Base-by-base conservation (phyloP, 2,329 filamentous ascomycete species). In the Sclerotinia glacialis region DNA sequence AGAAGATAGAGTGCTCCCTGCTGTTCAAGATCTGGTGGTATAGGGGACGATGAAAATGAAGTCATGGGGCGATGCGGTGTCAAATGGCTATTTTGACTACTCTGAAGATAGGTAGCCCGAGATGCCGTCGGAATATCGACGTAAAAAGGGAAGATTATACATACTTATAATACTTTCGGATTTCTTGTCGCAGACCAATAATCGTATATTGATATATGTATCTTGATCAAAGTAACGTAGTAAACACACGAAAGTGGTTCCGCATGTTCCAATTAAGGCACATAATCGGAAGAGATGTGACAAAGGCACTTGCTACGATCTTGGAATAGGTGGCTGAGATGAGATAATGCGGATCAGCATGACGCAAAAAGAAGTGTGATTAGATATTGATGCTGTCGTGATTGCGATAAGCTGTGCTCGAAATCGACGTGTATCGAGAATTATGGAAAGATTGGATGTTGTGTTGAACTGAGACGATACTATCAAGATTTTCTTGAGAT, bases 401-500 rank as follows among this genome's bases (percentile, higher is more conserved):
- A 12, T 28, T 21, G 5, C 9, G 49, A 58, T 58, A 28, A 58
- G 7, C 12, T 44, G 16, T 31, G 23, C 16, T 31, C 5, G 8
- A 58, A 58, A 21, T 18, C 26, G 54, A 58, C 18, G 23, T 28
- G 54, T 18, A 56, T 56, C 8, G n/a, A 42, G 5, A 5, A 42
- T 42, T 1, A 37, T 42, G 16, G 8, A 26, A n/a, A n/a, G 37
- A 42, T 56, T 9, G 18, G 7, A 58, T 44, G 37, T 28, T 28
- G 37, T 58, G 54, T 44, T 58, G 37, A 44, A 42, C 42, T 44
- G 54, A 7, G 37, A 44, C 54, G 37, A 44, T 58, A 44, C 44
- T 44, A 21, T 55, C 53, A 55, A 40, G 53, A 23, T 55, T 55
- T 40, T 40, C 53, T 55, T n/a, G 37, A 28, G 37, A 44, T 58